phyloP scores from a whole-genome alignment of 768 basidiomycete genomes.

The Ramaria sp. region DNA sequence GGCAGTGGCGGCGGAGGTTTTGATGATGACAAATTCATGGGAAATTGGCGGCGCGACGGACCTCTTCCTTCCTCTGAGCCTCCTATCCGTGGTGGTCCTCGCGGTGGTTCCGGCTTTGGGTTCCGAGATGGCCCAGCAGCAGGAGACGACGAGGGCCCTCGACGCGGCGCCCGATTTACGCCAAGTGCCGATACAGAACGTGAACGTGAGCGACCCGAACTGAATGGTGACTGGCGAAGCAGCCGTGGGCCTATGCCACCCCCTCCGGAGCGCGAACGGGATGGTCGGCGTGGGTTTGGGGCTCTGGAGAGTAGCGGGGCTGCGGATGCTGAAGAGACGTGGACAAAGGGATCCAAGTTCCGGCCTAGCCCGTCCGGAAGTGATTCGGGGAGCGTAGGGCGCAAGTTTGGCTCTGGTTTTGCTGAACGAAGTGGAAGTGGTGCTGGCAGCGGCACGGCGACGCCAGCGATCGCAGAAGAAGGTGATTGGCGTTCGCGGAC shows the following conservation, averaged over 20 bases:
- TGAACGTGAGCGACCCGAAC: neutral
- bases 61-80: constrained; percentile 55
- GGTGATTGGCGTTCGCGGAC: constrained; percentile 59
- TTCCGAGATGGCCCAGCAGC: constrained; percentile 1
- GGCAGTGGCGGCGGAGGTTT: constrained; percentile 35
- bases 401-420: constrained; percentile 26
- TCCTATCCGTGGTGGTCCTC: constrained; percentile 31
- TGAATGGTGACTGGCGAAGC: constrained; percentile 1
- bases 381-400: constrained; percentile 19
- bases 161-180: constrained; percentile 10
- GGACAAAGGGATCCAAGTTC: constrained; percentile 70
- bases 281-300: constrained; percentile 44
- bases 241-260: neutral
- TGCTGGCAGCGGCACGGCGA: constrained; percentile 32
- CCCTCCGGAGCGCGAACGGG: constrained; percentile 1
- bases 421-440: constrained; percentile 47
- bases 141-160: constrained; percentile 7
- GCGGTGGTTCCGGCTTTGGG: constrained; percentile 30
- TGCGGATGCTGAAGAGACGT: constrained; percentile 73
- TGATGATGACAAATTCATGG: constrained; percentile 76
- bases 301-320: constrained; percentile 23
- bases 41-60: constrained; percentile 78
- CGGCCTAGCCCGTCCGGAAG: constrained; percentile 38
- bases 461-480: constrained; percentile 35
- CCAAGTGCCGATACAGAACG: neutral